Base-by-base conservation (phyloP, 257 asterid genomes). In the Solanum chmielewskii region DNA sequence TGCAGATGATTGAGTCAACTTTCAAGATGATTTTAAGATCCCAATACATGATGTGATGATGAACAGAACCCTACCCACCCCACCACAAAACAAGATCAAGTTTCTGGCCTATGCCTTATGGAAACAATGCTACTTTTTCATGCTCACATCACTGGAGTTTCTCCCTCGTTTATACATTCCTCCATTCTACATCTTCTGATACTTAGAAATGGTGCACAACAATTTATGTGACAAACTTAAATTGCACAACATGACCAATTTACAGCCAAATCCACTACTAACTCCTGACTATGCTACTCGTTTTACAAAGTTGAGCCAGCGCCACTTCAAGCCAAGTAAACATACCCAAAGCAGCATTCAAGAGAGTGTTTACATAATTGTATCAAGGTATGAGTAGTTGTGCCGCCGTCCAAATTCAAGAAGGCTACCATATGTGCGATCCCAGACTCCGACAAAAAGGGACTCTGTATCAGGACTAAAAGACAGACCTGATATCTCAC, bases 391-490 rank as follows among this genome's bases (percentile, higher is more conserved):
- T 3, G 98, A 91, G 91, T 95, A 94, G 84, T 93, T 91, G 87
- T 93, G 93, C 71, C 91, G 88, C 69, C 99, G 90, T 31, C 95
- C 94, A 83, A 88, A 94, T 93, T 96, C 98, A 3, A 96, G 96
- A 27, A 96, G 98, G 92, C 98, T 94, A 66, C 98, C 98, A 35
- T 93, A 96, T 0, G 98, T 96, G 39, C 98, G 97, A 88, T 96
- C 98, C 98, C 98, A 94, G 47, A 96, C 95, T 86, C 99, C 99
- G 12, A 95, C 78, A 76, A 95, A 96, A 68, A 96, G 96, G 41
- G 99, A 91, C 86, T 96, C 98, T 0, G 98, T 91, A 78, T 96
- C 98, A 2, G 98, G 99, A 89, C 99, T 96, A 83, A 93, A 95
- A 5, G 99, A 93, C 86, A 94, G 90, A 47, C 99, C 99, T 2